These are phyloP conservation scores for Colletotrichum sp. DNA, from an alignment of 2,329 filamentous ascomycete species.

Conservation along the genomic window DNA sequence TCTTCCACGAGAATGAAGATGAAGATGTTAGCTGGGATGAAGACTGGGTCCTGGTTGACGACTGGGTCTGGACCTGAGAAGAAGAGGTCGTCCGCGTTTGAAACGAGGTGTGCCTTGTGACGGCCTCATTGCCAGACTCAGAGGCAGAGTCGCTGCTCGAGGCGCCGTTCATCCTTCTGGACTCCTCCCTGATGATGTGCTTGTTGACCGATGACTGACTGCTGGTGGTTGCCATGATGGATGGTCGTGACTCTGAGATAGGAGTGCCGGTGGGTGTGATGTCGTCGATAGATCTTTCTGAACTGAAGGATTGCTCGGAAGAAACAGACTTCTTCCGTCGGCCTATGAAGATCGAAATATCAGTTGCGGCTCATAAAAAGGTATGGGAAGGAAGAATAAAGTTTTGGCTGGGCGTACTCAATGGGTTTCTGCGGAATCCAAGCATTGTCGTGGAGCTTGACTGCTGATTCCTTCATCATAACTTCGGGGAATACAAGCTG, in stretches of 20 bases:
- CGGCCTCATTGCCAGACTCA: neutral
- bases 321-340: conserved; percentile 15
- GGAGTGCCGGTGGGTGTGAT: neutral
- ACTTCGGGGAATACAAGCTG: neutral
- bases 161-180: neutral
- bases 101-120: neutral
- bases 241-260: neutral
- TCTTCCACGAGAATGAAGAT: neutral
- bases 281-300: conserved; percentile 4
- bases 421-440: conserved; percentile 18
- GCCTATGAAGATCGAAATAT: neutral
- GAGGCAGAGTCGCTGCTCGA: conserved; percentile 6
- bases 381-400: neutral
- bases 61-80: neutral
- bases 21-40: neutral
- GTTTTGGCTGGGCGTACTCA: neutral
- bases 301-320: neutral
- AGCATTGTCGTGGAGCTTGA: neutral
- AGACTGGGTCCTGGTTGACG: neutral
- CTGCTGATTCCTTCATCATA: neutral
- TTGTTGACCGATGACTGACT: neutral
- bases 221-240: neutral
- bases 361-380: neutral
- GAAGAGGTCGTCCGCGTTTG: neutral
- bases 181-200: neutral